Conservation (phyloP, 2,329 filamentous ascomycete species). For the Magnaporthales sp. region DNA sequence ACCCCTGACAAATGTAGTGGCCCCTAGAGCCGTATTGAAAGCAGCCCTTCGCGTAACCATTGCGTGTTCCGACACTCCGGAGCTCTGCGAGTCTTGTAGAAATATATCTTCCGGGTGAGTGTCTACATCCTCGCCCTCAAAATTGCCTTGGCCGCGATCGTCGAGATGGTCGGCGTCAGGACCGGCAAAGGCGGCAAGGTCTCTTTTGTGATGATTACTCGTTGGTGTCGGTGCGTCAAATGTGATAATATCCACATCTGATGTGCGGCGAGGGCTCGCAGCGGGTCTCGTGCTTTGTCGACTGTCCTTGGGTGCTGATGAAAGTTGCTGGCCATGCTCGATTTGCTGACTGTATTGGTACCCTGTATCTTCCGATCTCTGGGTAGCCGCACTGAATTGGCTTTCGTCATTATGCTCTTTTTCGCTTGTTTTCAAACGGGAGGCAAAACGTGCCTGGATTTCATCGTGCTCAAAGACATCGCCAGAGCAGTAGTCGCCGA, state of each 20-base stretch:
- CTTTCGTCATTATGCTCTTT: neutral
- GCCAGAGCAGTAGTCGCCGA: slow-evolving; percentile 59
- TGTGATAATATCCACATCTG: neutral
- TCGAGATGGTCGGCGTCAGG: neutral
- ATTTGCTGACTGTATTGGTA: neutral
- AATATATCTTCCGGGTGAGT: neutral
- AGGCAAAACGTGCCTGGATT: neutral
- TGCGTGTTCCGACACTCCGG: slow-evolving; percentile 17
- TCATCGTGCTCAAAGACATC: slow-evolving; percentile 56
- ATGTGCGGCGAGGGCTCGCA: neutral
- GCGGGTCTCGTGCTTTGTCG: neutral
- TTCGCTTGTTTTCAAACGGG: neutral
- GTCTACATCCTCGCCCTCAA: slow-evolving; percentile 12
- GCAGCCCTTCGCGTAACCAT: slow-evolving; percentile 21
- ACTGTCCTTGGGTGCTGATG: neutral
- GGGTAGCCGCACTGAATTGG: neutral
- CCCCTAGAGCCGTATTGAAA: slow-evolving; percentile 19
- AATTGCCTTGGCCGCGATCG: neutral
- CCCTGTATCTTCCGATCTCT: neutral
- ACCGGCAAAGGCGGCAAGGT: neutral
- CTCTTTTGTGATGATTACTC: neutral
- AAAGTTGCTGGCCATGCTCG: neutral
- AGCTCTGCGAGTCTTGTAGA: slow-evolving; percentile 20
- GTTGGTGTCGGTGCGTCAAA: neutral
- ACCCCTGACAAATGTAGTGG: slow-evolving; percentile 12